Base-by-base conservation (phyloP, 148 eudicot species). In the Vaccinium macrocarpon region DNA sequence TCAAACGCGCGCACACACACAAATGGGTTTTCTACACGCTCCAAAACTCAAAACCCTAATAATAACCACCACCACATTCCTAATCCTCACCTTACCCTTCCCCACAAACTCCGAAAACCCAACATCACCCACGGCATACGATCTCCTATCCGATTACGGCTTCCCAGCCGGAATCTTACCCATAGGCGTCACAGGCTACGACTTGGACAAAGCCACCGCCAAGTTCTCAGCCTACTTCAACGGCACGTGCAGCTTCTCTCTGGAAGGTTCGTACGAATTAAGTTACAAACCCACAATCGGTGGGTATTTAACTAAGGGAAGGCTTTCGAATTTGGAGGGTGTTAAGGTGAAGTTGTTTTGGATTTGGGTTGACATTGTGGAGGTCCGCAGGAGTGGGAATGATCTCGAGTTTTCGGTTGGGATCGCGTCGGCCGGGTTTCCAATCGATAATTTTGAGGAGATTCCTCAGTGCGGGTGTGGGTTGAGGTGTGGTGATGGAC, bases 391-490 rank as follows among this genome's bases (percentile, higher is more conserved):
- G 21, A 62, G 21, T 21, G 89, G 71, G 12, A 90, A 87, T 19
- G 87, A 89, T 9, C 87, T 92, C 2, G 85, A 87, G 61, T 92
- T 92, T 46, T 90, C 91, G 1, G 92, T 92, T 12, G 94, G 94
- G 11, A 84, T 92, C 35, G 87, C 86, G 72, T 90, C 91, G 11
- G 92, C 94, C 71, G 84, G 81, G 25, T 92, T 90, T 38, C 86
- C 88, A 0, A 55, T 90, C 56, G 90, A 89, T 21, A 90, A 88
- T 11, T 90, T 92, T 15, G 86, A 84, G 0, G 88, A 84, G 42
- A 80, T 88, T 25, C 92, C 92, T 8, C 83, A 84, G 3, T 92
- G 94, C 80, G 94, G 92, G 2, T 92, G 94, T 76, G 92, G 94
- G 21, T 85, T 90, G 77, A 90, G 88, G 62, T 91, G 94, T 25